A percentile compares a stretch with the other conserved stretches of the same genome.
These are phyloP conservation scores for Ustilago sp. DNA, from an alignment of 1,284 basidiomycete genomes.

Conservation along the genomic window DNA sequence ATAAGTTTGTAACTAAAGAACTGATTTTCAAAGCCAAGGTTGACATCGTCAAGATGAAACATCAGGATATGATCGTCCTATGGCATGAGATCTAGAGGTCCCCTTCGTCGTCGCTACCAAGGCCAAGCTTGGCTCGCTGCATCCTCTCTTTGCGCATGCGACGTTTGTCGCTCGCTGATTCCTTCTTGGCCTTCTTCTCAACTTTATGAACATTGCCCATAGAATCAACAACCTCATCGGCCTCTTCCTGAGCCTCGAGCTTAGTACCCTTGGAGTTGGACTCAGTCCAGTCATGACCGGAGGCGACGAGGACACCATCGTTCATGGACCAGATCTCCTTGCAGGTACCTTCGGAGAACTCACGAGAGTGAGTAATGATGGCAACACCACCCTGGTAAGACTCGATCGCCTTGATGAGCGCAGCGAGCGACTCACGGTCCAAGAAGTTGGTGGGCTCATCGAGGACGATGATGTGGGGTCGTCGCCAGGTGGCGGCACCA, in stretches of 20 bases:
- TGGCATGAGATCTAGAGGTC: no score
- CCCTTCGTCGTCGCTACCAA: no score
- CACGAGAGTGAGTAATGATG: conserved; percentile 68
- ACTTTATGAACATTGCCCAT: conserved; percentile 61
- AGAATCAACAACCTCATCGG: conserved; percentile 57
- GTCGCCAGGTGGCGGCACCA: conserved; percentile 68
- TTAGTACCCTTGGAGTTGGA: conserved; percentile 75
- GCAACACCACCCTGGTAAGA: conserved; percentile 68
- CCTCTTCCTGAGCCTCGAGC: conserved; percentile 64
- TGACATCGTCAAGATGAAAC: no score
- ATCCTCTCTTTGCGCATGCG: conserved; percentile 55
- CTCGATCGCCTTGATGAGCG: conserved; percentile 68
- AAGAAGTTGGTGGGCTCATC: conserved; percentile 70
- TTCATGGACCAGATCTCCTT: conserved; percentile 68
- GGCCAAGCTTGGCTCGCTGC: conserved; percentile 6
- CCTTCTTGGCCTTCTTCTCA: conserved; percentile 63
- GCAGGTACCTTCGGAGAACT: conserved; percentile 68
- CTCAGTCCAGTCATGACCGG: conserved; percentile 86
- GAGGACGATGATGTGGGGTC: conserved; percentile 68
- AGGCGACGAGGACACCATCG: conserved; percentile 61
- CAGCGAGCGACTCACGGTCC: conserved; percentile 69
- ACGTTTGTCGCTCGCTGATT: conserved; percentile 33
- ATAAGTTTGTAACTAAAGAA: no score
- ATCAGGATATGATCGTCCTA: no score
- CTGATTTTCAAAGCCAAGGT: no score